These are phyloP conservation scores for Naegleria fowleri DNA, from an alignment of 208 protist genomes.

Conservation along the genomic window DNA sequence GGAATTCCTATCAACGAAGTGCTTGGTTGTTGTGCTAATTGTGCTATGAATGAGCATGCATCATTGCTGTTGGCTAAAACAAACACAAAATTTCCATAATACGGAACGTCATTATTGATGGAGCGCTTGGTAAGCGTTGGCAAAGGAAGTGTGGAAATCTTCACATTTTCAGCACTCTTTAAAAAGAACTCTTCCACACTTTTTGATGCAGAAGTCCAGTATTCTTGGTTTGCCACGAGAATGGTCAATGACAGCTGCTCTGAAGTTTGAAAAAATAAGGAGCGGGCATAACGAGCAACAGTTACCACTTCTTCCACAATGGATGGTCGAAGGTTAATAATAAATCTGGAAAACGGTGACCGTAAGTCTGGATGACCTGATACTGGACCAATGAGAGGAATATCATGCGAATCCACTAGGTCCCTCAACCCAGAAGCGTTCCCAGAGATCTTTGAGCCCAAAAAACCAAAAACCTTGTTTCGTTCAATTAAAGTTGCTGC, in stretches of 20 bases:
- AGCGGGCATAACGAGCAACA: not conserved
- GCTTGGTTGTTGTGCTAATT: no score
- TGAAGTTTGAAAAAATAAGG: not conserved
- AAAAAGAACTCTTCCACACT: not conserved
- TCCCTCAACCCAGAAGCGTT: not conserved
- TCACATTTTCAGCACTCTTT: not conserved
- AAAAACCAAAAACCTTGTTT: not conserved
- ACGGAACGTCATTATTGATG: no score
- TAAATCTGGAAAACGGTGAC: not conserved
- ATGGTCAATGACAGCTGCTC: not conserved
- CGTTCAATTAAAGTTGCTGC: not conserved
- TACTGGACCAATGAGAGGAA: not conserved
- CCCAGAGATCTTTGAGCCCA: not conserved
- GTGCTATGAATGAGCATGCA: not conserved
- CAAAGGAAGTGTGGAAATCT: not conserved
- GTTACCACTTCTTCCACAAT: not conserved
- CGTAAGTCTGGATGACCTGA: not conserved
- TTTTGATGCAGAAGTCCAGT: not conserved
- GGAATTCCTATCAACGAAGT: not conserved
- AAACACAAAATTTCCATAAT: not conserved
- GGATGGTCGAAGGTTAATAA: not conserved
- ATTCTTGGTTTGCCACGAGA: not conserved
- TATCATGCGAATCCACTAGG: not conserved
- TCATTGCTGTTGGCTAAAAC: not conserved
- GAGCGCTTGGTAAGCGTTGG: no score